phyloP scores from a whole-genome alignment of 1,139 yeast species.

The Diutina ranongensis region DNA sequence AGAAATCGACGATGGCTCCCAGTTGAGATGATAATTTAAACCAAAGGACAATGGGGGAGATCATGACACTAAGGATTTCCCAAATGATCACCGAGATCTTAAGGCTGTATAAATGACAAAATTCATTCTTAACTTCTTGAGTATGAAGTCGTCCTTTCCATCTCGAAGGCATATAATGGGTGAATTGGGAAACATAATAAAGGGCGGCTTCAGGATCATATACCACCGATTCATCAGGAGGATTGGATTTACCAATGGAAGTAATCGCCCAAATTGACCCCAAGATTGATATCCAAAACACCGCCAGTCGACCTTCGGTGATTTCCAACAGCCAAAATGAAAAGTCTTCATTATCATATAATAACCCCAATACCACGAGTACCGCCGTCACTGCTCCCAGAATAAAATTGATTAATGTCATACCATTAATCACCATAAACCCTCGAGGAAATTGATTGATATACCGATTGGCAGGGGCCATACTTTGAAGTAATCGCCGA shows the following conservation, averaged over 20 bases:
- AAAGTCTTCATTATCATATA: conserved; percentile 68
- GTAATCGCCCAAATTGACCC: conserved; percentile 78
- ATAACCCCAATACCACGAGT: conserved; percentile 67
- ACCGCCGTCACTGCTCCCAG: conserved; percentile 88
- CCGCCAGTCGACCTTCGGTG: conserved; percentile 65
- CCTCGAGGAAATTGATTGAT: conserved; percentile 91
- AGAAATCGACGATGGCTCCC: conserved; percentile 75
- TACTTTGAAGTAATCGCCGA: conserved; percentile 64
- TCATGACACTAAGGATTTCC: conserved; percentile 68
- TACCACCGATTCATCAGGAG: conserved; percentile 25
- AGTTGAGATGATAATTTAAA: conserved; percentile 63
- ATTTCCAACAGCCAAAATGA: conserved; percentile 83
- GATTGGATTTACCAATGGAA: conserved; percentile 18
- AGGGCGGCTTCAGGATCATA: conserved; percentile 88
- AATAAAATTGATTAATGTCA: conserved; percentile 60
- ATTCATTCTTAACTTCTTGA: conserved; percentile 70
- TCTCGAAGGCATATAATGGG: conserved; percentile 78
- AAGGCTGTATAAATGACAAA: conserved; percentile 66
- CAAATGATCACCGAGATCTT: conserved; percentile 60
- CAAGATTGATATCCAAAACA: conserved; percentile 78
- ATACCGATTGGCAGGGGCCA: conserved; percentile 70
- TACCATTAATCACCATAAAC: conserved; percentile 37
- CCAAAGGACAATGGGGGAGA: conserved; percentile 86
- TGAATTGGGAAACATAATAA: conserved; percentile 66
- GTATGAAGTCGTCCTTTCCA: conserved; percentile 86